Base-by-base conservation (phyloP, 2,329 filamentous ascomycete species). In the Diplodia mutila region DNA sequence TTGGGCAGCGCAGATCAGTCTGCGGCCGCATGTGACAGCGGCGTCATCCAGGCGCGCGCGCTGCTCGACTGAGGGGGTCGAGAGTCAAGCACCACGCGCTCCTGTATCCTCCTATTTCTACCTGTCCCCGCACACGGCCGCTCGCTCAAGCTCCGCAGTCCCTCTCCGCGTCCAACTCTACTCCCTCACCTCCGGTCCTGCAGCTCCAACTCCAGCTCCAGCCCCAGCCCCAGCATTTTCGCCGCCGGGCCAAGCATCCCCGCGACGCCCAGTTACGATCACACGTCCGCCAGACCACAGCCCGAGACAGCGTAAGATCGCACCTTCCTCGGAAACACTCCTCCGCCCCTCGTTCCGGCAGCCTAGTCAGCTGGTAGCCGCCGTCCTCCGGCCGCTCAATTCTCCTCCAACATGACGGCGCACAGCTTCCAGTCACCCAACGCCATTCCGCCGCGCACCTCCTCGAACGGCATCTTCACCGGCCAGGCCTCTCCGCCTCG, bases 401-500 rank as follows among this genome's bases (percentile, higher is more conserved):
- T 3, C 46, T 6, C 23, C 16, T 12, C 46, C 48, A 54, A 23
- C 52, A 69, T 69, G 69, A 53, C 57, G 16, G 21, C 53, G 27
- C 68, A 70, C 16, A 67, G 65, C 59, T 46, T 69, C 23, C 64
- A 67, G 53, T 78, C 76, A 27, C 78, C 78, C 42, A 80, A 80
- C 73, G 77, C 76, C 25, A 80, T 80, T 21, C 78, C 78, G 16
- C 78, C 78, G 61, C 76, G 78, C 69, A 79, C 77, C 16, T 76
- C 74, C 71, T 79, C 77, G 27, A 74, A 75, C 64, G 76, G 76
- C 67, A 74, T 79, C 65, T 66, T 71, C 27, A 74, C 74, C 68
- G 72, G 69, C 68, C 71, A 51, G 53, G 39, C 49, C 34, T n/a
- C 29, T 16, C 67, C 69, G 9, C 54, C 55, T 42, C 69, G 54